Conservation (phyloP, 306 rosid genomes). For the Cicer arietinum region DNA sequence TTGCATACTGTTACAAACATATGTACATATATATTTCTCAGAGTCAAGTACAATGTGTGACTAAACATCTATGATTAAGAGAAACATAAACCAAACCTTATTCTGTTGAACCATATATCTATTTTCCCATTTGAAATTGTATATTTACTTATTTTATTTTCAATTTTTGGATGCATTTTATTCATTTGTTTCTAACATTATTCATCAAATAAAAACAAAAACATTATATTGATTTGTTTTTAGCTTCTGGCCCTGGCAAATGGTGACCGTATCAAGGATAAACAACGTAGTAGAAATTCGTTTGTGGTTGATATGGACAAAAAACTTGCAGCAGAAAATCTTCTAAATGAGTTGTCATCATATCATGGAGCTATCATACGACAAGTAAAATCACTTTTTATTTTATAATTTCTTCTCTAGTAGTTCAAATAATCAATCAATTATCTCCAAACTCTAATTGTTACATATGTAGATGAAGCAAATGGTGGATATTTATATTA, state of each 20-base stretch:
- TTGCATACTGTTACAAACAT: slow-evolving; percentile 22
- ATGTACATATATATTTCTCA: neutral
- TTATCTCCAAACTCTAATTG: slow-evolving; percentile 29
- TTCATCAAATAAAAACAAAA: neutral
- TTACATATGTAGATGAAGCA: slow-evolving; percentile 68
- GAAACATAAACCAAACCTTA: slow-evolving; percentile 14
- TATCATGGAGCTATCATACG: slow-evolving; percentile 69
- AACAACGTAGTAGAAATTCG: slow-evolving; percentile 82
- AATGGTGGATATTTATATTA: slow-evolving; percentile 96
- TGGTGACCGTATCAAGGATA: slow-evolving; percentile 94
- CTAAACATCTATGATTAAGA: slow-evolving; percentile 8
- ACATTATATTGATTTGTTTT: slow-evolving; percentile 15
- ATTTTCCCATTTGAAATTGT: slow-evolving; percentile 8
- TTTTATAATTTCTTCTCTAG: neutral
- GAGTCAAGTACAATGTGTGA: slow-evolving; percentile 5
- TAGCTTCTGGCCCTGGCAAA: slow-evolving; percentile 90
- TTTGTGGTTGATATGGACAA: slow-evolving; percentile 95
- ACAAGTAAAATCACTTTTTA: slow-evolving; percentile 60
- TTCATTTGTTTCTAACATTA: slow-evolving; percentile 36
- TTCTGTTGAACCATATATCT: slow-evolving; percentile 1
- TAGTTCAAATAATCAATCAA: slow-evolving; percentile 24
- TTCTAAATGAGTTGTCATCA: slow-evolving; percentile 72
- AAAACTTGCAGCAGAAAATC: slow-evolving; percentile 88
- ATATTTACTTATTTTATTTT: slow-evolving; percentile 3
- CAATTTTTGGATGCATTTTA: slow-evolving; percentile 5